Percentiles rank a stretch among this genome's conserved stretches.
These are phyloP conservation scores for Solanum chiquidenum DNA, from an alignment of 257 asterid species.

Conservation along the genomic window DNA sequence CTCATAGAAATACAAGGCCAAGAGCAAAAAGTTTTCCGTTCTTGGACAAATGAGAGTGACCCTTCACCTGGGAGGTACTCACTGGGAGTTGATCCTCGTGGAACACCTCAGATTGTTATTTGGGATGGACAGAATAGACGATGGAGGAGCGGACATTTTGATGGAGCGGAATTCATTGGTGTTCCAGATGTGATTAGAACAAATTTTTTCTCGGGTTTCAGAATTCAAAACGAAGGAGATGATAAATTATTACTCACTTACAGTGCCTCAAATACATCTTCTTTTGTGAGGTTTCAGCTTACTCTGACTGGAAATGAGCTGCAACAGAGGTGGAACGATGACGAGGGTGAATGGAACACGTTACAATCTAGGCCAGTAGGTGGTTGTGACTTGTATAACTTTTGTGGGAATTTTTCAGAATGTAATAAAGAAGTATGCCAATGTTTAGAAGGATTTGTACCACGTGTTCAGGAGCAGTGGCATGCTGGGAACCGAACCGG, in stretches of 20 bases:
- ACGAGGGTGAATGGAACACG: constrained; percentile 21
- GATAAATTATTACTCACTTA: constrained; percentile 23
- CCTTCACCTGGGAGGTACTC: constrained; percentile 59
- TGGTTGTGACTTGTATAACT: constrained; percentile 42
- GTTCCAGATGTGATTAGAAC: constrained; percentile 24
- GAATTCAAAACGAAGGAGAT: constrained; percentile 5
- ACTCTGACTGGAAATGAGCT: constrained; percentile 36
- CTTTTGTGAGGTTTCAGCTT: constrained; percentile 26
- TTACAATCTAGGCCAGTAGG: constrained; percentile 33
- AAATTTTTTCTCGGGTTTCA: constrained; percentile 34
- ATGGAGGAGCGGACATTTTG: constrained; percentile 81
- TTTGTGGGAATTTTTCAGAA: constrained; percentile 51
- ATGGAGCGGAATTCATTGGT: constrained; percentile 41
- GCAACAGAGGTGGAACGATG: constrained; percentile 34
- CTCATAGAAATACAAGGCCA: constrained; percentile 2
- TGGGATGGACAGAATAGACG: constrained; percentile 49
- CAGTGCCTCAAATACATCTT: constrained; percentile 8
- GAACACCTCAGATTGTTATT: constrained; percentile 65
- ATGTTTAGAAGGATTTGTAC: constrained; percentile 50
- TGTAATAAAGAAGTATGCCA: constrained; percentile 33
- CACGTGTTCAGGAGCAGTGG: constrained; percentile 38
- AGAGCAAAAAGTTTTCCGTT: constrained; percentile 31
- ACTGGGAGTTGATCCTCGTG: constrained; percentile 59
- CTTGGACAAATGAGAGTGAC: constrained; percentile 49
- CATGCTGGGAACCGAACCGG: constrained; percentile 34